These are phyloP conservation scores for Aspergillus transmontanensis DNA, from an alignment of 2,329 filamentous ascomycete species.

Conservation along the genomic window DNA sequence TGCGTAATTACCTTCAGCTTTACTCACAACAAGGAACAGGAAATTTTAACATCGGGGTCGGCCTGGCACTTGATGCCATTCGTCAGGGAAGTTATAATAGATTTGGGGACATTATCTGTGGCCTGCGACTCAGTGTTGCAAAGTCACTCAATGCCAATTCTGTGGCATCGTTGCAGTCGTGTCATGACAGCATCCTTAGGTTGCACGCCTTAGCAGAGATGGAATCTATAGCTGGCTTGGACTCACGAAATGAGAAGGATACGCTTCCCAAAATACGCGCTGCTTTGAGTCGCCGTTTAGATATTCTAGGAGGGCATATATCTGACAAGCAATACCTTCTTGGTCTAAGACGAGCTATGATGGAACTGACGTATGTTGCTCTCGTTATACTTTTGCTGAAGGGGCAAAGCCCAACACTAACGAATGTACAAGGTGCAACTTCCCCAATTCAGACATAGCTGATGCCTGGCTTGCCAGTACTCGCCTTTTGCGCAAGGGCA, in stretches of 20 bases:
- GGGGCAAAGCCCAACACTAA: constrained; percentile 13
- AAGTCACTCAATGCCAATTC: constrained; percentile 73
- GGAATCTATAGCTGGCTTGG: constrained; percentile 68
- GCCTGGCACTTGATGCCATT: constrained; percentile 65
- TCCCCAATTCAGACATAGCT: constrained; percentile 74
- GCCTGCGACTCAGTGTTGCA: constrained; percentile 70
- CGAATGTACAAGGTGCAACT: constrained; percentile 50
- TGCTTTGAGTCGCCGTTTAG: constrained; percentile 74
- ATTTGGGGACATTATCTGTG: constrained; percentile 62
- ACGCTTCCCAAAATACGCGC: constrained; percentile 45
- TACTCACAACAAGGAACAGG: constrained; percentile 43
- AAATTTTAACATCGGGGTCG: constrained; percentile 84
- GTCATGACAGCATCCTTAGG: constrained; percentile 81
- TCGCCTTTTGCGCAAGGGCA: constrained; percentile 81
- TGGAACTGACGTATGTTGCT: constrained; percentile 65
- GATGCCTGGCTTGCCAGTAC: constrained; percentile 84
- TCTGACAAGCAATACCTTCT: constrained; percentile 93
- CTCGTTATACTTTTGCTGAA: not conserved
- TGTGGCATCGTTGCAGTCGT: constrained; percentile 79
- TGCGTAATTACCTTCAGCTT: constrained; percentile 66
- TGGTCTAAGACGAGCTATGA: constrained; percentile 80
- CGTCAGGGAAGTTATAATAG: constrained; percentile 52
- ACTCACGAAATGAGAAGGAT: constrained; percentile 37
- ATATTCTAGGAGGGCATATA: constrained; percentile 83
- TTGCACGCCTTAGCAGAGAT: constrained; percentile 87